These are phyloP conservation scores for Cladosporium sp. DNA, from an alignment of 2,329 filamentous ascomycete genomes.

Conservation along the genomic window DNA sequence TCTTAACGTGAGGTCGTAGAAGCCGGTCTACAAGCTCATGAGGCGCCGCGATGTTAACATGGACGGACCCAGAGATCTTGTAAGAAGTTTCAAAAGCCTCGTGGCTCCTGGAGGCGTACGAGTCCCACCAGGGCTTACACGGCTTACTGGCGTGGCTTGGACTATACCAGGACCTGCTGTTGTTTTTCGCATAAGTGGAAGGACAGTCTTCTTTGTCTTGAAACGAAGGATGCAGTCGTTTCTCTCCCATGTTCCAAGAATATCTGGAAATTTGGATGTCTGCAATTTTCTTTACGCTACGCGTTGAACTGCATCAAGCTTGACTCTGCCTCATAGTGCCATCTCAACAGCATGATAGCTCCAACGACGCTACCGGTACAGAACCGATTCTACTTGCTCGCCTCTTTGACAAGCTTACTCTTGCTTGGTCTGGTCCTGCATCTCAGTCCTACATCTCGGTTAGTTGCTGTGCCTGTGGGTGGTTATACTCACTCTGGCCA, in stretches of 20 bases:
- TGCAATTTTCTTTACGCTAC: not conserved
- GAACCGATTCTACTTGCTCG: not conserved
- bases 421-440: not conserved
- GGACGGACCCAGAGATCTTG: not conserved
- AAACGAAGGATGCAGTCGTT: not conserved
- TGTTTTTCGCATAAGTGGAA: not conserved
- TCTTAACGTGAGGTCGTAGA: not conserved
- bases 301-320: not conserved
- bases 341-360: not conserved
- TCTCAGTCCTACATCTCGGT: not conserved
- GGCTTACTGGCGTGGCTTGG: not conserved
- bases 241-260: not conserved
- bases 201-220: not conserved
- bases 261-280: not conserved
- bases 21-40: not conserved
- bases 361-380: not conserved
- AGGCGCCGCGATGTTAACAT: not conserved
- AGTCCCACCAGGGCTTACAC: conserved; percentile 4
- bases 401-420: not conserved
- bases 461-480: not conserved
- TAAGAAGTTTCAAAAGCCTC: not conserved
- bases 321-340: not conserved
- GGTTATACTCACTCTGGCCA: not conserved
- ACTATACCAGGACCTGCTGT: not conserved
- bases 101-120: not conserved